phyloP scores from a whole-genome alignment of 2,329 filamentous ascomycete genomes.

The Colletotrichum phormii region DNA sequence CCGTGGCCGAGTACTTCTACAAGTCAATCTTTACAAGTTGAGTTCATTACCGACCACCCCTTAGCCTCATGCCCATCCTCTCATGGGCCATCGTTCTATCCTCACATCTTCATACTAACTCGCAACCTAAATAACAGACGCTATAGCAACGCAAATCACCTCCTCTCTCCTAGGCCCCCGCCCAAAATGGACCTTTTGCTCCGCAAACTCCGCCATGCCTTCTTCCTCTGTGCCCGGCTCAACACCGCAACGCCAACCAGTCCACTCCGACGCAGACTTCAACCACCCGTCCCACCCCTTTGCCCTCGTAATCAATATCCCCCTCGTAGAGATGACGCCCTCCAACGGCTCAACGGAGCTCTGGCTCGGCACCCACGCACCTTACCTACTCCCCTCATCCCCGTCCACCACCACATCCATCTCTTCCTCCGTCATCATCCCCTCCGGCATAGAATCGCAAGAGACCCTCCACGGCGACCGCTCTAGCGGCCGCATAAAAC shows the following conservation, averaged over 20 bases:
- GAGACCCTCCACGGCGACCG: slow-evolving; percentile 62
- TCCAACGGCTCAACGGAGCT: slow-evolving; percentile 68
- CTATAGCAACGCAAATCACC: slow-evolving; percentile 66
- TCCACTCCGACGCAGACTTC: slow-evolving; percentile 71
- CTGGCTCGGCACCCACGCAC: slow-evolving; percentile 67
- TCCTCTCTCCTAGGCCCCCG: slow-evolving; percentile 64
- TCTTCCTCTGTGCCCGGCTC: slow-evolving; percentile 49
- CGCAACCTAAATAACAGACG: slow-evolving; percentile 49
- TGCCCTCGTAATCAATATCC: slow-evolving; percentile 65
- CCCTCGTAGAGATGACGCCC: slow-evolving; percentile 60
- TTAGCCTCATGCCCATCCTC: too few species aligned
- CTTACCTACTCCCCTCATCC: not conserved
- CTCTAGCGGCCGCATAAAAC: slow-evolving; percentile 62
- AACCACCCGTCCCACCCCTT: slow-evolving; percentile 65
- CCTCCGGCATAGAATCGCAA: slow-evolving; percentile 50
- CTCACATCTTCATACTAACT: not conserved
- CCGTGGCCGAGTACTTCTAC: slow-evolving; percentile 60
- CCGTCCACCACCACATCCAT: too few species aligned
- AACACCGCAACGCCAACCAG: slow-evolving; percentile 61
- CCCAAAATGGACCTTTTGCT: slow-evolving; percentile 68
- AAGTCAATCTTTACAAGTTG: slow-evolving; percentile 65
- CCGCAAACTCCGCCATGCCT: slow-evolving; percentile 68
- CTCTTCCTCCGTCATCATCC: not conserved
- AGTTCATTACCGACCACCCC: too few species aligned
- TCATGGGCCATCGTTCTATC: not conserved